A percentile compares a stretch with the other conserved stretches of the same genome.
Conservation (phyloP, 2,329 filamentous ascomycete genomes). For the Epichloe sp. region DNA sequence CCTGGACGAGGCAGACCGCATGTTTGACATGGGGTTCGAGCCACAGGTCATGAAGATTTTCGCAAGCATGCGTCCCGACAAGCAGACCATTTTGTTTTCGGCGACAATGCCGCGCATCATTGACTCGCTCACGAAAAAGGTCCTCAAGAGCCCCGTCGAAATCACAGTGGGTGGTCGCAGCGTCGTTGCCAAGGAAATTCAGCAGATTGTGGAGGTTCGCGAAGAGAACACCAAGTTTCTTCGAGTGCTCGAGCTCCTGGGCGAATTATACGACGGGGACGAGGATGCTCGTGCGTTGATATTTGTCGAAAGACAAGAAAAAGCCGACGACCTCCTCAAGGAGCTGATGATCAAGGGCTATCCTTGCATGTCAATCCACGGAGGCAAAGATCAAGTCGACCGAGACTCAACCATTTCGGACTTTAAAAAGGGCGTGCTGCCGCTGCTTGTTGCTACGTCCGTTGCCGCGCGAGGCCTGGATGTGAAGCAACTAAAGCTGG, state of each 20-base stretch:
- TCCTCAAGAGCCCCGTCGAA: conserved; percentile 72
- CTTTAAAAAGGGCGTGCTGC: conserved; percentile 88
- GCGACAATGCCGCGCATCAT: conserved; percentile 93
- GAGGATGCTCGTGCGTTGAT: conserved; percentile 84
- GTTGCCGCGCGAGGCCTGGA: conserved; percentile 91
- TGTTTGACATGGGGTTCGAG: conserved; percentile 99
- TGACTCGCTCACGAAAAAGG: conserved; percentile 80
- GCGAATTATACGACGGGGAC: conserved; percentile 72
- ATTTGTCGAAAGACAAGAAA: conserved; percentile 86
- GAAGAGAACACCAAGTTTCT: conserved; percentile 74
- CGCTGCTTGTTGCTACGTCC: conserved; percentile 86
- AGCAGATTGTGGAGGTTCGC: conserved; percentile 80
- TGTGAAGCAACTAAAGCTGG: conserved; percentile 89
- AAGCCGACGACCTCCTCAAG: conserved; percentile 66
- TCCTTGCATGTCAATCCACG: conserved; percentile 85
- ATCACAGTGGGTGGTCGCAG: conserved; percentile 83
- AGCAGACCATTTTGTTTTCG: conserved; percentile 90
- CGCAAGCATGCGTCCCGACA: conserved; percentile 78
- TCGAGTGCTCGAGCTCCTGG: conserved; percentile 72
- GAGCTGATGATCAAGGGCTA: conserved; percentile 76
- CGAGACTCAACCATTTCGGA: conserved; percentile 84
- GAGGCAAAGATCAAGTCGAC: conserved; percentile 86
- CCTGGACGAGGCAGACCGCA: conserved; percentile 91
- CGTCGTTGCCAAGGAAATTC: conserved; percentile 84
- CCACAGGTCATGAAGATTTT: conserved; percentile 97